phyloP scores from a whole-genome alignment of 1,139 yeast species.

The Lodderomyces oxycetoniae region DNA sequence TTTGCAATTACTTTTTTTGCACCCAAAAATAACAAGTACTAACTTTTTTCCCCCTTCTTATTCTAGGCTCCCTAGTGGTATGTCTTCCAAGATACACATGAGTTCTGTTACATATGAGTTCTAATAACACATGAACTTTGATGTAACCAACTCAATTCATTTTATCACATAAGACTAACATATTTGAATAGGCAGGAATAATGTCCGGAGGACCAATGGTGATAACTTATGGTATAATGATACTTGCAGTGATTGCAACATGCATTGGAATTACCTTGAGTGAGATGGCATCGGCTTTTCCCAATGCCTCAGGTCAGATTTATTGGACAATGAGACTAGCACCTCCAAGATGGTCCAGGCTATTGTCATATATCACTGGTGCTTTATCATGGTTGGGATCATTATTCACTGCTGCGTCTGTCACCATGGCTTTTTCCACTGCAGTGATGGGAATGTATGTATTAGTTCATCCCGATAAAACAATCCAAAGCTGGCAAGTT shows the following conservation, averaged over 20 bases:
- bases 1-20: too few relatives aligned
- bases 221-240: conserved; percentile 61
- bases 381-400: conserved; percentile 55
- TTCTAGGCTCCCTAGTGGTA: too few relatives aligned
- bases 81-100: too few relatives aligned
- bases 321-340: conserved; percentile 53
- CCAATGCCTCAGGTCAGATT: conserved; percentile 66
- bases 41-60: too few relatives aligned
- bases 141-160: too few relatives aligned
- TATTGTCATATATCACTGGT: conserved; percentile 49
- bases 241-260: conserved; percentile 45
- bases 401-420: conserved; percentile 56
- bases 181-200: conserved; percentile 43
- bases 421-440: conserved; percentile 49
- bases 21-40: too few relatives aligned
- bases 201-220: conserved; percentile 64
- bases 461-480: conserved; percentile 39
- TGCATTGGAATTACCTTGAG: conserved; percentile 38
- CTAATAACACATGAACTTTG: too few relatives aligned
- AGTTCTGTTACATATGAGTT: too few relatives aligned
- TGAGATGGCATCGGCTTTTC: conserved; percentile 50
- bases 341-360: conserved; percentile 44
- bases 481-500: conserved; percentile 52
- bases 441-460: conserved; percentile 52
- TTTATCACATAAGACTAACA: too few relatives aligned